These are phyloP conservation scores for Begonia loranthoides DNA, from an alignment of 306 rosid genomes.

Conservation along the genomic window DNA sequence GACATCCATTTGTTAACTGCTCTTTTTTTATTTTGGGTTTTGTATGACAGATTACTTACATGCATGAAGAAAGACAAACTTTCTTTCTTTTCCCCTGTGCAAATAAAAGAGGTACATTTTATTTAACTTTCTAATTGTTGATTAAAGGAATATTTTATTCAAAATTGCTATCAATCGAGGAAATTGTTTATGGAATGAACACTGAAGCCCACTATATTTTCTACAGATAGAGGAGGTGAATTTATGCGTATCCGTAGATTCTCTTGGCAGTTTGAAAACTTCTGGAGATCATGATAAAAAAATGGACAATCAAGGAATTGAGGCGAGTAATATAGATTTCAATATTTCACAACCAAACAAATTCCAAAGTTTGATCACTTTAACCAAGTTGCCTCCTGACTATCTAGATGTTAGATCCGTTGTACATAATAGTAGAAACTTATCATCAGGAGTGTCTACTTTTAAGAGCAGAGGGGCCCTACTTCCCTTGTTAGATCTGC, in stretches of 20 bases:
- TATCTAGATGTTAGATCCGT: constrained; percentile 8
- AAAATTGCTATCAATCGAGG: constrained; percentile 9
- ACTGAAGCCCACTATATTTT: constrained; percentile 17
- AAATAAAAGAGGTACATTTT: constrained; percentile 50
- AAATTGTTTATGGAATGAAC: constrained; percentile 13
- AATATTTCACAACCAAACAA: constrained; percentile 14
- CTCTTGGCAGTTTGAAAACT: constrained; percentile 13
- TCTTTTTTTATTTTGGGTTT: constrained; percentile 11
- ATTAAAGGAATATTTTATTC: too few relatives aligned
- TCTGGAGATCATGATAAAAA: constrained; percentile 16
- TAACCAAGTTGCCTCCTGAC: constrained; percentile 22
- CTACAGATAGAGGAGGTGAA: constrained; percentile 50
- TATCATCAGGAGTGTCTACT: constrained; percentile 30
- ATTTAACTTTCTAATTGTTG: background rate
- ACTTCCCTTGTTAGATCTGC: constrained; percentile 84
- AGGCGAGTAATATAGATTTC: constrained; percentile 20
- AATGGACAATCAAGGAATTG: constrained; percentile 10
- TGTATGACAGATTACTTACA: constrained; percentile 50
- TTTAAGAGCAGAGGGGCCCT: constrained; percentile 48
- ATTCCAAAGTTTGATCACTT: constrained; percentile 19
- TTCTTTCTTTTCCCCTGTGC: constrained; percentile 36
- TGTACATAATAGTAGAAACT: constrained; percentile 8
- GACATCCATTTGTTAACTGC: constrained; percentile 13
- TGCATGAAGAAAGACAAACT: constrained; percentile 27
- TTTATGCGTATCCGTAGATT: constrained; percentile 19